A percentile compares a stretch with the other conserved stretches of the same genome.
These are phyloP conservation scores for Canavalia gladiata DNA, from an alignment of 306 rosid genomes.

Conservation along the genomic window DNA sequence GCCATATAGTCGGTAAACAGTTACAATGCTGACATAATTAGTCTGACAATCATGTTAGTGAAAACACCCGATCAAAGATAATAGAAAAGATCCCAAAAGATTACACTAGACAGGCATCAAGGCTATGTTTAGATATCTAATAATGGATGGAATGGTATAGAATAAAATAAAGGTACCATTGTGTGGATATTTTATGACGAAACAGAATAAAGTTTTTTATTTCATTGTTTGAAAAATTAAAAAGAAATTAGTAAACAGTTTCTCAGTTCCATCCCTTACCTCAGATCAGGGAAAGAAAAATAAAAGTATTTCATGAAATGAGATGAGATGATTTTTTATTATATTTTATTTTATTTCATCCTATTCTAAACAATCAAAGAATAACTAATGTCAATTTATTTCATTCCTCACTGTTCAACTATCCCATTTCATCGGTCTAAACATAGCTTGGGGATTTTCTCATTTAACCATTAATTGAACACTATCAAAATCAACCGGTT, in stretches of 20 bases:
- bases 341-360: neutral
- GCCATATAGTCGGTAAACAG: neutral
- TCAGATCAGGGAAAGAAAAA: neutral
- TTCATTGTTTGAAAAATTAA: neutral
- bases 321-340: neutral
- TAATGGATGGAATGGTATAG: neutral
- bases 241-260: neutral
- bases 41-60: too few relatives aligned
- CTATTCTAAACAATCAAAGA: neutral
- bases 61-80: too few relatives aligned
- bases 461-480: constrained; percentile 11
- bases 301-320: neutral
- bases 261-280: neutral
- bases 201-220: neutral
- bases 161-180: neutral
- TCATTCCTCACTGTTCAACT: neutral
- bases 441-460: neutral
- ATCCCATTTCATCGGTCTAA: neutral
- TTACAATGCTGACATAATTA: too few relatives aligned
- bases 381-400: neutral
- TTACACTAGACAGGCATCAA: neutral
- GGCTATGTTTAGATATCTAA: neutral
- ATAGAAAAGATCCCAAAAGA: neutral
- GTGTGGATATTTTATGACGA: neutral
- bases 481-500: neutral